These are phyloP conservation scores for Metschnikowia vanudenii DNA, from an alignment of 805 yeast species.

Conservation along the genomic window DNA sequence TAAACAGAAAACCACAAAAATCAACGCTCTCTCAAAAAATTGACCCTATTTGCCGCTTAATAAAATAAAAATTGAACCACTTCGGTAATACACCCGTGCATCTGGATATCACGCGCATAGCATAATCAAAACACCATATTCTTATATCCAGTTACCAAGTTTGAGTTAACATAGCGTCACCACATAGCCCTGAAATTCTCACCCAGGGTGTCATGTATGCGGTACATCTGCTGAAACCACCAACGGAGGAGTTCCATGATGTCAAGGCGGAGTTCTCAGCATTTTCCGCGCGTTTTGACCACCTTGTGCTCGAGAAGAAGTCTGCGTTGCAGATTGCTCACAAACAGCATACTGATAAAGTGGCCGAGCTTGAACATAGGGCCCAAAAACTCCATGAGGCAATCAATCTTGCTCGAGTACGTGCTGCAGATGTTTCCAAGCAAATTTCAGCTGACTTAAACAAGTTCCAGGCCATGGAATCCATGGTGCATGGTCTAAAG, in stretches of 20 bases:
- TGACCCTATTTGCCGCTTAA: no score
- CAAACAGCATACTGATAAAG: slow-evolving; percentile 30
- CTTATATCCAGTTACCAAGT: no score
- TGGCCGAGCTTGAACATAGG: slow-evolving; percentile 32
- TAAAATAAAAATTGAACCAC: no score
- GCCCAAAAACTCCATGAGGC: slow-evolving; percentile 30
- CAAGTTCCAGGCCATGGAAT: slow-evolving; percentile 29
- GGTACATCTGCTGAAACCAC: slow-evolving; percentile 6
- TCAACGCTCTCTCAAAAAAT: no score
- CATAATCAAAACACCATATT: not conserved
- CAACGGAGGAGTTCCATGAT: slow-evolving; percentile 34
- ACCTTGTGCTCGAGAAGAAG: slow-evolving; percentile 33
- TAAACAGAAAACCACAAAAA: no score
- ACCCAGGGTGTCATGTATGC: not conserved
- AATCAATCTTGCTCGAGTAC: slow-evolving; percentile 27
- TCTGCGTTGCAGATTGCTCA: slow-evolving; percentile 30
- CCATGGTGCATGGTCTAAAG: slow-evolving; percentile 34
- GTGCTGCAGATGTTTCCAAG: slow-evolving; percentile 28
- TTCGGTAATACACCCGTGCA: no score
- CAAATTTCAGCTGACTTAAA: slow-evolving; percentile 27
- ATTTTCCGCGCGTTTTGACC: slow-evolving; percentile 40
- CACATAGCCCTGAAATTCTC: not conserved
- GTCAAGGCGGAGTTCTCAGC: slow-evolving; percentile 38
- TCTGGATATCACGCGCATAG: not conserved
- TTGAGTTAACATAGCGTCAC: no score